Percentiles rank a stretch among this genome's conserved stretches.
These are phyloP conservation scores for Schizochytrium sp. DNA, from an alignment of 108 stramenopile species.

Conservation along the genomic window DNA sequence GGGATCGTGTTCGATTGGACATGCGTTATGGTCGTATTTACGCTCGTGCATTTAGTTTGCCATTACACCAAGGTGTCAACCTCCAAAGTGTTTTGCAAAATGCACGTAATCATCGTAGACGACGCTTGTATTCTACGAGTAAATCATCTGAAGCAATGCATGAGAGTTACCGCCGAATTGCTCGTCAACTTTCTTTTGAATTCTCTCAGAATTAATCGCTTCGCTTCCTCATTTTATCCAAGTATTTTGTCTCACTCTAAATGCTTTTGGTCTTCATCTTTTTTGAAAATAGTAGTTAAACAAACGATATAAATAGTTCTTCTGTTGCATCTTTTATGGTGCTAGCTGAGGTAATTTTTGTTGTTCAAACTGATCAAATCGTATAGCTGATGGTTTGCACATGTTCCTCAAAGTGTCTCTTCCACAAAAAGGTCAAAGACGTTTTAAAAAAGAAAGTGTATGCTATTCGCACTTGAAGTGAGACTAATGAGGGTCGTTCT, in stretches of 20 bases:
- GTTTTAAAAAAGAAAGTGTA: too few species aligned
- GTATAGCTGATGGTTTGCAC: too few species aligned
- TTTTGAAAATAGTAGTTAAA: background rate
- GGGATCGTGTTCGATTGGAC: constrained; percentile 48
- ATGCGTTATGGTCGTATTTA: constrained; percentile 48
- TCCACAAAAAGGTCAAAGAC: too few species aligned
- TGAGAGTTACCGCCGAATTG: constrained; percentile 36
- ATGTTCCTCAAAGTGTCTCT: too few species aligned
- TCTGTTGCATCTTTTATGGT: too few species aligned
- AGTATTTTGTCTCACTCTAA: background rate
- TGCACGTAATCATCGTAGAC: background rate
- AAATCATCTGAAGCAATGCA: constrained; percentile 25
- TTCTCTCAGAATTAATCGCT: background rate
- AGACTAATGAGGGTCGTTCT: too few species aligned
- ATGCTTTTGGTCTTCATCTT: background rate
- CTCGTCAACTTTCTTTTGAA: constrained; percentile 13
- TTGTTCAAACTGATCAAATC: too few species aligned
- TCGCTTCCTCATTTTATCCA: background rate
- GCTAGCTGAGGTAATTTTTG: too few species aligned
- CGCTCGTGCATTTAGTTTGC: constrained; percentile 25
- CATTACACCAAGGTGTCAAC: constrained; percentile 23
- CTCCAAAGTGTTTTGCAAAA: background rate
- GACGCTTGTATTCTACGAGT: background rate
- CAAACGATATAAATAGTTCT: too few species aligned
- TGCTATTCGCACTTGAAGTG: too few species aligned